Evolutionary conservation across 371 early-diverging fungal genomes (phyloP), one percentile per base, ranked within the genome.

Genomic region (Syncephalis fuscata): DNA sequence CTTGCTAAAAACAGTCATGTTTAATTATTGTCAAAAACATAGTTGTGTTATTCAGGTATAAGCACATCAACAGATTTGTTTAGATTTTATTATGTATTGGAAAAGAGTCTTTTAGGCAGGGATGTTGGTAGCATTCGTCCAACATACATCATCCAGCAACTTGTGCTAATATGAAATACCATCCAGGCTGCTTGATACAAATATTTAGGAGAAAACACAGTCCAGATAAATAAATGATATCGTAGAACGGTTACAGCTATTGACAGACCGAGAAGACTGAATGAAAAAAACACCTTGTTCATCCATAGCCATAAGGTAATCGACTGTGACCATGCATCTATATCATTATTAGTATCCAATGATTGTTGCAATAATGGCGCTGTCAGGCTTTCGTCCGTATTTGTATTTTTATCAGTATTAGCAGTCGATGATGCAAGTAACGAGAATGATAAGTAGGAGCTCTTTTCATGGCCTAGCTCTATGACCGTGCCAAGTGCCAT

Each of bases 131-230:
- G n/a, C n/a, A n/a, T n/a, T n/a, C n/a, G n/a, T n/a, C n/a, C n/a
- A n/a, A n/a, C n/a, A n/a, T n/a, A n/a, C n/a, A n/a, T n/a, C n/a
- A n/a, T n/a, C n/a, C n/a, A n/a, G n/a, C n/a, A n/a, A n/a, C n/a
- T n/a, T n/a, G n/a, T n/a, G n/a, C n/a, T n/a, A n/a, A n/a, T n/a
- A n/a, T 73, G 74, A 51, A 59, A 71, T 1, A 72, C 46, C 9
- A 62, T 55, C 82, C 84, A 85, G 11, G 71, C 71, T 15, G 79
- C 60, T 56, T 83, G 81, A 60, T 82, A 86, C 44, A 86, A 64
- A 44, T 79, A 79, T 48, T 82, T 80, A 20, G 87, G 87, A 39
- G 87, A 83, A 54, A 85, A 86, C 10, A 86, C 87, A 0, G 86
- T 81, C 86, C 86, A 86, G 39, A 86, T 78, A 57, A 86, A 86